A percentile compares a stretch with the other conserved stretches of the same genome.
These are phyloP conservation scores for Phytophthora europaea DNA, from an alignment of 352 stramenopile species.

Conservation along the genomic window DNA sequence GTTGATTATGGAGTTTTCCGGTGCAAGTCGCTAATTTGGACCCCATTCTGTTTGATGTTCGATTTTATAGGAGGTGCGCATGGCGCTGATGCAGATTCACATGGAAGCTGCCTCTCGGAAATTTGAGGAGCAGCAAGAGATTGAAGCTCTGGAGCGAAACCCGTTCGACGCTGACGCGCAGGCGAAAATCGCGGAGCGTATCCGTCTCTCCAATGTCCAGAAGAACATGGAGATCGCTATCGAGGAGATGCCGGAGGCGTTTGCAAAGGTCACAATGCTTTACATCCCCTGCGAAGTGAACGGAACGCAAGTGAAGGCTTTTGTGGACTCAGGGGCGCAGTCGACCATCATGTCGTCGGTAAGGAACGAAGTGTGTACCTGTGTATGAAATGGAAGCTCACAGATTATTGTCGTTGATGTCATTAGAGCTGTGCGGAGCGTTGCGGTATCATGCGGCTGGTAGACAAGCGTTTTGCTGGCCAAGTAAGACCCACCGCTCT, in stretches of 20 bases:
- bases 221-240: constrained; percentile 93
- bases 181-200: constrained; percentile 86
- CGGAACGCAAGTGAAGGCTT: constrained; percentile 87
- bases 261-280: constrained; percentile 90
- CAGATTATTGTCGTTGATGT: constrained; percentile 5
- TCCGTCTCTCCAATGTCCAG: constrained; percentile 87
- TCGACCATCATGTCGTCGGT: constrained; percentile 95
- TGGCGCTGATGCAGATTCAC: constrained; percentile 87
- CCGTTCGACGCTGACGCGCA: constrained; percentile 83
- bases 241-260: constrained; percentile 90
- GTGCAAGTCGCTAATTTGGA: not conserved
- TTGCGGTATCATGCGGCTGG: constrained; percentile 91
- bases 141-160: constrained; percentile 72
- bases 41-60: constrained; percentile 1
- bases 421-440: constrained; percentile 87
- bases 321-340: constrained; percentile 92
- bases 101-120: constrained; percentile 82
- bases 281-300: constrained; percentile 92
- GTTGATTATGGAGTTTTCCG: not conserved
- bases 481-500: constrained; percentile 52
- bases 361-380: not conserved
- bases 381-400: not conserved
- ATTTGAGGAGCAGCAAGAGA: constrained; percentile 87
- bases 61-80: constrained; percentile 72
- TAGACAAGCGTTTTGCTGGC: constrained; percentile 92